A percentile compares a stretch with the other conserved stretches of the same genome.
phyloP scores from a whole-genome alignment of 352 stramenopile genomes.

The Pythium oligandrum region DNA sequence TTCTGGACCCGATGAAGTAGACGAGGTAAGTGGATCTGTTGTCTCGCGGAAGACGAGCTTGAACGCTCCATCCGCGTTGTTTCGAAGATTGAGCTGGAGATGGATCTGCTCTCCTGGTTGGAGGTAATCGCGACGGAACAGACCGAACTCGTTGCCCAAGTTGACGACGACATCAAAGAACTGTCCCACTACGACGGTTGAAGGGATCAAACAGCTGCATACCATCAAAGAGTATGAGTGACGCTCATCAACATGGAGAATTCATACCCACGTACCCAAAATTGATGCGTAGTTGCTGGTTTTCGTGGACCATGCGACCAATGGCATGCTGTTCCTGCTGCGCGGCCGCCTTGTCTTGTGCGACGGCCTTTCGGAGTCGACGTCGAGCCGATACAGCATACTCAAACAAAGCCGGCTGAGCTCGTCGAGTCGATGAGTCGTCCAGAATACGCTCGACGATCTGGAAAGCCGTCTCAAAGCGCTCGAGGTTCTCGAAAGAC shows the following conservation, averaged over 20 bases:
- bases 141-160: slow-evolving; percentile 79
- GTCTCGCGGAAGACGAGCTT: slow-evolving; percentile 21
- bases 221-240: background rate
- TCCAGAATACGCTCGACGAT: slow-evolving; percentile 46
- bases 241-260: background rate
- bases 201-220: slow-evolving; percentile 49
- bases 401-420: slow-evolving; percentile 34
- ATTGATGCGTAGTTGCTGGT: slow-evolving; percentile 77
- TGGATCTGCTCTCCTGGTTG: slow-evolving; percentile 34
- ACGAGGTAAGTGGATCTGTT: background rate
- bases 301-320: slow-evolving; percentile 71
- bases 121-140: slow-evolving; percentile 61
- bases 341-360: slow-evolving; percentile 46
- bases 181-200: slow-evolving; percentile 35
- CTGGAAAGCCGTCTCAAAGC: slow-evolving; percentile 56
- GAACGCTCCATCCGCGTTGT: slow-evolving; percentile 22
- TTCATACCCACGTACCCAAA: slow-evolving; percentile 38
- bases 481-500: slow-evolving; percentile 72
- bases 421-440: background rate
- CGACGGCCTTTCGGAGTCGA: slow-evolving; percentile 49
- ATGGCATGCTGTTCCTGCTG: slow-evolving; percentile 46
- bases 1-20: slow-evolving; percentile 10
- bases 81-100: slow-evolving; percentile 44
- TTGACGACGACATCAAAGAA: slow-evolving; percentile 68
- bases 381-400: slow-evolving; percentile 46